A percentile compares a stretch with the other conserved stretches of the same genome.
Conservation (phyloP, 2,329 filamentous ascomycete species). For the Mollisiaceae sp. region DNA sequence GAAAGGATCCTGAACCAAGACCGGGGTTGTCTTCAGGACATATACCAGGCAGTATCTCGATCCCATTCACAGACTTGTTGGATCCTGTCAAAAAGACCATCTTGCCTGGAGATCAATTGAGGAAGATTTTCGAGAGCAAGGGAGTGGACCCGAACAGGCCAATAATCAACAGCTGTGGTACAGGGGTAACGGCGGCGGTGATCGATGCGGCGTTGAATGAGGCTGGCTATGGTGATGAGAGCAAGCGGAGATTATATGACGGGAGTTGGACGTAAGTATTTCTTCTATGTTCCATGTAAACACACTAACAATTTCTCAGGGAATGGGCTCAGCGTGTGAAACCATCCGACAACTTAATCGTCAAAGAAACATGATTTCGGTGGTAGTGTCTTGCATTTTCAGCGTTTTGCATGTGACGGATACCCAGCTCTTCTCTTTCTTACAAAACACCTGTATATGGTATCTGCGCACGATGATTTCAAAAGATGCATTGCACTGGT, state of each 20-base stretch:
- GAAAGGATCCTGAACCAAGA: conserved; percentile 83
- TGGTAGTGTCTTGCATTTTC: conserved; percentile 23
- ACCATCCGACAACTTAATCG: conserved; percentile 65
- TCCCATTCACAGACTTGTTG: conserved; percentile 80
- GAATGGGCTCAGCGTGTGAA: conserved; percentile 72
- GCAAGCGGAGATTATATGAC: conserved; percentile 82
- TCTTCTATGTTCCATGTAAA: not conserved
- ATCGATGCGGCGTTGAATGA: conserved; percentile 85
- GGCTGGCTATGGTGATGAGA: conserved; percentile 72
- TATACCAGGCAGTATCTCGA: conserved; percentile 83
- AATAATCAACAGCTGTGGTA: conserved; percentile 88
- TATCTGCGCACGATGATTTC: conserved; percentile 10
- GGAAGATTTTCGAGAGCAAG: conserved; percentile 77
- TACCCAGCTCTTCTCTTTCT: conserved; percentile 30
- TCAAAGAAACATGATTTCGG: conserved; percentile 47
- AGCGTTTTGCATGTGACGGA: conserved; percentile 31
- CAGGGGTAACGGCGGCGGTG: conserved; percentile 90
- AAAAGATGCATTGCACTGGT: conserved; percentile 8
- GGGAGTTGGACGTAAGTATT: conserved; percentile 92
- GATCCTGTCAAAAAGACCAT: conserved; percentile 84
- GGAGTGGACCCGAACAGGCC: conserved; percentile 79
- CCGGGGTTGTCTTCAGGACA: conserved; percentile 87
- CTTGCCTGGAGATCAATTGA: conserved; percentile 72
- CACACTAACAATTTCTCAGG: conserved; percentile 44
- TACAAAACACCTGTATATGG: not conserved